Evolutionary conservation across 441 rosid species (phyloP), one percentile per base, ranked within the genome.

Genomic region (Sinapis alba): DNA sequence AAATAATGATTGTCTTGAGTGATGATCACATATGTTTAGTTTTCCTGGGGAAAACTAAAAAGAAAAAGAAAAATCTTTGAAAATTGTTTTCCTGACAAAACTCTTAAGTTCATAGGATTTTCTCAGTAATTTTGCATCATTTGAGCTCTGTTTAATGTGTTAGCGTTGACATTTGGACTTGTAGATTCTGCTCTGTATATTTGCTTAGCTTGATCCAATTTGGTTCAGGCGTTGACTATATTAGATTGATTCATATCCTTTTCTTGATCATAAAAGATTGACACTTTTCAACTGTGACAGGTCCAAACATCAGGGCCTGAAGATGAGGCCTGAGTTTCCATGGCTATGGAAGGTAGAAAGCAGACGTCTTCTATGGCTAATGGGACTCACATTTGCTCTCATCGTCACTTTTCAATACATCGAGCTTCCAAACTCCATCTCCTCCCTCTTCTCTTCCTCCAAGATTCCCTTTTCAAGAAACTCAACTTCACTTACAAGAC

Each of bases 371-470:
- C 71, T 87, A 21, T 81, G 86, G 83, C 34, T 87, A 50, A 6
- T 77, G 26, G 91, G 86, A 63, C 51, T 83, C 34, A 69, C 78
- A 69, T 81, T 89, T 20, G 83, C 76, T 41, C 60, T 86, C 45
- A 47, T 86, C 23, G 68, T 87, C 60, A 65, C 83, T 2, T 79
- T 85, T 78, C 89, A 87, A 45, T 81, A 70, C 80, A 59, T 89
- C 11, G 89, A 87, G 65, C 76, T 89, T 3, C 90, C 85, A 0
- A 69, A 80, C 57, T 65, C 79, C 65, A 32, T 84, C 50, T 77
- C 85, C 5, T 80, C 83, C 10, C 27, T 82, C 47, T 74, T 88
- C 79, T 82, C 86, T 73, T 47, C 79, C 77, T 57, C 68, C 59
- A 81, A 76, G 76, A 61, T 74, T 67, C 74, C 74, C 16, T 30